phyloP scores from a whole-genome alignment of 176 grass and related monocot species.

The Luzula sylvatica region DNA sequence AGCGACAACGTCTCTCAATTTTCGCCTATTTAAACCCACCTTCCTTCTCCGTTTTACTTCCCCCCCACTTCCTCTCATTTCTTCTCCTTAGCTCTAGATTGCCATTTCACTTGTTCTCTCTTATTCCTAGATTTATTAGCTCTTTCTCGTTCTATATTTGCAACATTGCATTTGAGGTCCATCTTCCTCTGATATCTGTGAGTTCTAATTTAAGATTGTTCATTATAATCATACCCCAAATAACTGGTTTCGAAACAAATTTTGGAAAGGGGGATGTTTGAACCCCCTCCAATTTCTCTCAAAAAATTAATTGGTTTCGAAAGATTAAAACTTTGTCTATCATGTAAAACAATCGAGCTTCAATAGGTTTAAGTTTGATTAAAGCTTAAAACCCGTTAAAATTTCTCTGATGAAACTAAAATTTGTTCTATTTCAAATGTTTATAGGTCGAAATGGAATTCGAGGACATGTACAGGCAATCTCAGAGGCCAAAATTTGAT shows the following conservation, averaged over 20 bases:
- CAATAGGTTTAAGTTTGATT: neutral
- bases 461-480: conserved; percentile 23
- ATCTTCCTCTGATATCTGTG: neutral
- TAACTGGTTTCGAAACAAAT: neutral
- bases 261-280: too few species aligned
- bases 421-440: conserved; percentile 5
- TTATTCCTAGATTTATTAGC: neutral
- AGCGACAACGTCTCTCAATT: conserved; percentile 9
- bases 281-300: too few species aligned
- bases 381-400: neutral
- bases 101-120: neutral
- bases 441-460: conserved; percentile 36
- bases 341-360: too few species aligned
- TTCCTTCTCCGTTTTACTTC: conserved; percentile 13
- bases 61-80: conserved; percentile 1
- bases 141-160: conserved; percentile 6
- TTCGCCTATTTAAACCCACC: conserved; percentile 17
- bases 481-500: conserved; percentile 38
- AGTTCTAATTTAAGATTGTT: neutral
- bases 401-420: conserved; percentile 13
- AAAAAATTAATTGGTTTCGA: too few species aligned
- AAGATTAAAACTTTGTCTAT: too few species aligned
- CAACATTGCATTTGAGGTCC: conserved; percentile 2
- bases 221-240: neutral
- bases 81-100: neutral